A percentile compares a stretch with the other conserved stretches of the same genome.
phyloP scores from a whole-genome alignment of 208 protist genomes.

The Angomonas deanei region DNA sequence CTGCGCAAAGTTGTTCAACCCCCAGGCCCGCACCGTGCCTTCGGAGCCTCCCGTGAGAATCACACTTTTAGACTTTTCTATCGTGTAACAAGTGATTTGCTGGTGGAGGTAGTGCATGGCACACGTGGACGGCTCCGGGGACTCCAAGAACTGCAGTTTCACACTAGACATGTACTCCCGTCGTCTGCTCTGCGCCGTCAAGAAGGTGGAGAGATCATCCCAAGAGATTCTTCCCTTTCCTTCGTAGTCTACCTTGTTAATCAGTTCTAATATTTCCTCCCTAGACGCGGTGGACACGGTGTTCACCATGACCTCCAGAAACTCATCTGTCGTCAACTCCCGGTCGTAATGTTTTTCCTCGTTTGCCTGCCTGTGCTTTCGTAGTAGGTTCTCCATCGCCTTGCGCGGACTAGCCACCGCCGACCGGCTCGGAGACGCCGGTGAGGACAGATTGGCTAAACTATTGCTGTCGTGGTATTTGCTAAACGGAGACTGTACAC shows the following conservation, averaged over 20 bases:
- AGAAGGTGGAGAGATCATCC: constrained; percentile 76
- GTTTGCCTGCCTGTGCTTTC: background rate
- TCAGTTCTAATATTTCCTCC: constrained; percentile 44
- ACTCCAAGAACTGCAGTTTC: constrained; percentile 36
- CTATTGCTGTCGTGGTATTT: background rate
- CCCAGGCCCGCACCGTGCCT: constrained; percentile 74
- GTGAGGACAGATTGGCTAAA: too few species aligned
- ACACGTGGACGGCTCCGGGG: constrained; percentile 23
- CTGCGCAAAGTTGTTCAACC: constrained; percentile 31
- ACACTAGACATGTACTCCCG: constrained; percentile 41
- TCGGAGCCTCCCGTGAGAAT: constrained; percentile 70
- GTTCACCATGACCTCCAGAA: constrained; percentile 15
- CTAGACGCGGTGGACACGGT: constrained; percentile 31
- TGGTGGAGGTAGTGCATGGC: constrained; percentile 13
- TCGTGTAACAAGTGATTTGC: constrained; percentile 45
- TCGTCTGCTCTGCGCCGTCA: constrained; percentile 60
- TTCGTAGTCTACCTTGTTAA: constrained; percentile 74
- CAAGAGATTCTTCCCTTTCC: constrained; percentile 49
- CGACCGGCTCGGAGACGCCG: background rate
- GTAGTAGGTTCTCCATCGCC: background rate
- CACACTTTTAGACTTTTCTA: constrained; percentile 28
- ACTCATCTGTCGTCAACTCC: constrained; percentile 18
- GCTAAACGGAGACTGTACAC: background rate
- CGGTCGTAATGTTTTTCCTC: constrained; percentile 11
- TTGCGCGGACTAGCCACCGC: background rate